Evolutionary conservation across 306 rosid species (phyloP).

Genomic region (Hylodesmum podocarpum): DNA sequence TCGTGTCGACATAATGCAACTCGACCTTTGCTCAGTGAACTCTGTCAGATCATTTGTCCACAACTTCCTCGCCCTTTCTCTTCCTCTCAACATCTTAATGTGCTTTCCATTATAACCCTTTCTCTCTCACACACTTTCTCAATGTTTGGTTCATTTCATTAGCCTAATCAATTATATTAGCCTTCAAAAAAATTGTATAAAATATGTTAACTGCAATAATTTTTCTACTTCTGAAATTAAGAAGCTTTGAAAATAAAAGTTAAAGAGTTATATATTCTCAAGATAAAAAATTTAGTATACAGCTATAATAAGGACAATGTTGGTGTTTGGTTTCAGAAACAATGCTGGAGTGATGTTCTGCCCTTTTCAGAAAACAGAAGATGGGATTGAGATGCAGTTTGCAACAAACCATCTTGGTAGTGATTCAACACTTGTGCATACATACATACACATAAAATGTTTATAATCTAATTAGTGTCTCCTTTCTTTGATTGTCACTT

Average conservation of each 20-base stretch:
- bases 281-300: no score
- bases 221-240: no score
- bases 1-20: conserved; percentile 58
- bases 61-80: conserved; percentile 62
- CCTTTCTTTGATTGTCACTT: background rate
- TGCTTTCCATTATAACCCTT: conserved; percentile 19
- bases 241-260: no score
- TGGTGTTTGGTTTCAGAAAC: conserved; percentile 63
- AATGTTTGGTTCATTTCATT: background rate
- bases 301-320: background rate
- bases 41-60: conserved; percentile 65
- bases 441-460: background rate
- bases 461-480: background rate
- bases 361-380: conserved; percentile 69
- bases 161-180: background rate
- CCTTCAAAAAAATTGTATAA: no score
- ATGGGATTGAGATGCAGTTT: conserved; percentile 86
- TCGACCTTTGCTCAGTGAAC: conserved; percentile 67
- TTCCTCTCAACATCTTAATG: conserved; percentile 91
- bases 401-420: conserved; percentile 87
- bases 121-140: background rate
- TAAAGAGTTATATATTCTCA: no score
- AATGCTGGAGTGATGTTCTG: conserved; percentile 98
- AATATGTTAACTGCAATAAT: no score
- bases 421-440: background rate